Base-by-base conservation (phyloP, 2,329 filamentous ascomycete genomes). In the Aspergillus luchuensis region DNA sequence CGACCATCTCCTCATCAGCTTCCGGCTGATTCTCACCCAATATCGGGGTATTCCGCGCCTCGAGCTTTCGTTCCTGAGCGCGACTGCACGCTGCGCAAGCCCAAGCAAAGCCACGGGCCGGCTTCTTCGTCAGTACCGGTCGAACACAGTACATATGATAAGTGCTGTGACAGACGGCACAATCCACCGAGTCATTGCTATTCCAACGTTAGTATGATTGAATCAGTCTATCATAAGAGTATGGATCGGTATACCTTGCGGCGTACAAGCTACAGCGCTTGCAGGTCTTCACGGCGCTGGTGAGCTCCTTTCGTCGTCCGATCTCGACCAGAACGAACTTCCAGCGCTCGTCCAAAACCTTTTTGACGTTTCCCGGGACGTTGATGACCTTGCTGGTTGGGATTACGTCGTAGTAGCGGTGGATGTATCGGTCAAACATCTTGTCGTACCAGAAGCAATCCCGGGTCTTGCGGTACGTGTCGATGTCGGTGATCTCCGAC, bases 121-220 rank as follows among this genome's bases (percentile, higher is more conserved):
- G 95, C 78, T 99, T 99, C 78, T 97, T 99, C 56, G 92, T 84
- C 64, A 99, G 78, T 39, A 93, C 92, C 43, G 95, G 95, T 63
- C 90, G 89, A 59, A 99, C 95, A 76, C 95, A 99, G 71, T 93
- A 91, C 94, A 99, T 98, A 80, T 99, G 95, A 79, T 97, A 99
- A 13, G 94, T 98, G 75, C 92, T 89, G 73, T 89, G 87, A 77
- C 95, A 99, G 58, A 97, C 92, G 48, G 94, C 95, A 76, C 95
- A 99, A 76, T 98, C 94, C 23, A 98, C 95, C 41, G 95, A 98
- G 79, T 98, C 92, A 75, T 91, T 90, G 71, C 91, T 96, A 72
- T 10, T 52, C 59, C 56, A 69, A 11, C 3, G 67, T 75, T 51
- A 62, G 49, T 45, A 19, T 21, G 25, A 8, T 23, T 48, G 13